phyloP scores from a whole-genome alignment of 192 early-diverging fungal genomes.

The Rhizophagus clarus region DNA sequence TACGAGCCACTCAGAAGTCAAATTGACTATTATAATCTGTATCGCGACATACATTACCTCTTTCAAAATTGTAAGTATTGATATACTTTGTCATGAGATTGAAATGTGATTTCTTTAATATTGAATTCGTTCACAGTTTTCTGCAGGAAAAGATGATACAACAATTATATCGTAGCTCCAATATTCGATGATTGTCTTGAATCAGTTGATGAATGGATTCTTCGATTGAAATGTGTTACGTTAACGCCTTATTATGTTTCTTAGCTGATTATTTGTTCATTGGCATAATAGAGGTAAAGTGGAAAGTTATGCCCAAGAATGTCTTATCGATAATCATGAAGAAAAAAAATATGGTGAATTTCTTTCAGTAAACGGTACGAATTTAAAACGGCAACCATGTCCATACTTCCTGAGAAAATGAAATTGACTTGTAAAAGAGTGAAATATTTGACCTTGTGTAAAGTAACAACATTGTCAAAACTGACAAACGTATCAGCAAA shows the following conservation, averaged over 20 bases:
- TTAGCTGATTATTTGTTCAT: constrained; percentile 8
- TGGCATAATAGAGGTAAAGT: constrained; percentile 19
- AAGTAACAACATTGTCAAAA: constrained; percentile 16
- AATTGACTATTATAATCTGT: constrained; percentile 26
- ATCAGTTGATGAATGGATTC: constrained; percentile 9
- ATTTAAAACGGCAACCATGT: constrained; percentile 3
- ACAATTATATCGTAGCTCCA: constrained; percentile 1
- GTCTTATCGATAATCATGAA: constrained; percentile 2
- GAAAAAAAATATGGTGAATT: not conserved
- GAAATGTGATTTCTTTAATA: too few species aligned
- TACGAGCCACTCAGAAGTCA: too few species aligned
- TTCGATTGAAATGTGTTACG: not conserved
- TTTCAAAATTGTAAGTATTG: too few species aligned
- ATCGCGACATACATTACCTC: constrained; percentile 6
- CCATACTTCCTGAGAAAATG: not conserved
- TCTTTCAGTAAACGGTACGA: not conserved
- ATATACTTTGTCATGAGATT: too few species aligned
- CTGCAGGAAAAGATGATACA: not conserved
- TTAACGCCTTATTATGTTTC: not conserved
- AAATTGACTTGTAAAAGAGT: not conserved
- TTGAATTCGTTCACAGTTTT: constrained; percentile 5
- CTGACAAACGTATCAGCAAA: constrained; percentile 17
- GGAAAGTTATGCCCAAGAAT: not conserved
- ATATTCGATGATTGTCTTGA: constrained; percentile 14
- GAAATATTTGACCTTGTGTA: too few species aligned